Conservation (phyloP, 2,329 filamentous ascomycete species). For the Fusarium euwallaceae region DNA sequence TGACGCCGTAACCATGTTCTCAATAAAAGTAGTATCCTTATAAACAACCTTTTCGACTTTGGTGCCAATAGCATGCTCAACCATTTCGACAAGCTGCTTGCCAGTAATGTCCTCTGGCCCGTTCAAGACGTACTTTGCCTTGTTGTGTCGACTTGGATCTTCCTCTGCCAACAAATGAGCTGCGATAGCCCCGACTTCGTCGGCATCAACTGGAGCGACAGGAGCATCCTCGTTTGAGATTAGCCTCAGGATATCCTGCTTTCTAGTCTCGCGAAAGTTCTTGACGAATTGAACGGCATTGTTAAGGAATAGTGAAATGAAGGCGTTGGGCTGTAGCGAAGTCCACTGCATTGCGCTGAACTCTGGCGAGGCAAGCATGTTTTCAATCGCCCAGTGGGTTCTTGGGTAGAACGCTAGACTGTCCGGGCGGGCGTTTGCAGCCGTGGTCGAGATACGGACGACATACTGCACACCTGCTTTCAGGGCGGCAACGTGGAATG, state of each 20-base stretch:
- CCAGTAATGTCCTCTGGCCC: slow-evolving; percentile 57
- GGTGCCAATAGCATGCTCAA: slow-evolving; percentile 51
- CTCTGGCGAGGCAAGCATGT: slow-evolving; percentile 51
- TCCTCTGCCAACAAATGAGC: slow-evolving; percentile 52
- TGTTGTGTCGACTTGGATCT: slow-evolving; percentile 47
- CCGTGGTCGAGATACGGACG: slow-evolving; percentile 57
- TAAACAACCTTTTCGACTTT: slow-evolving; percentile 47
- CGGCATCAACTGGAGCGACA: slow-evolving; percentile 48
- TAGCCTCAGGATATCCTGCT: slow-evolving; percentile 47
- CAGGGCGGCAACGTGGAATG: slow-evolving; percentile 52
- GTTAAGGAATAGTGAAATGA: slow-evolving; percentile 30
- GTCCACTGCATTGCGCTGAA: slow-evolving; percentile 54
- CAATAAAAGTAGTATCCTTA: slow-evolving; percentile 49
- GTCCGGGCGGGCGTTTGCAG: slow-evolving; percentile 53
- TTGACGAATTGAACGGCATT: slow-evolving; percentile 50
- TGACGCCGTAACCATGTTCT: slow-evolving; percentile 30
- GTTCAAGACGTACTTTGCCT: slow-evolving; percentile 54
- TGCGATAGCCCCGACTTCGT: slow-evolving; percentile 53
- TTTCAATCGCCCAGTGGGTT: slow-evolving; percentile 57
- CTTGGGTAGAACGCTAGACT: slow-evolving; percentile 52
- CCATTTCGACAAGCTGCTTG: slow-evolving; percentile 49
- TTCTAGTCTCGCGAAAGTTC: slow-evolving; percentile 50
- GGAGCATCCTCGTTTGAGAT: slow-evolving; percentile 47
- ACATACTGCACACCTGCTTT: slow-evolving; percentile 56
- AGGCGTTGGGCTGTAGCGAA: slow-evolving; percentile 54